A percentile compares a stretch with the other conserved stretches of the same genome.
Evolutionary conservation across 2,329 filamentous ascomycete genomes (phyloP).

Genomic region (Sphaerostilbella broomeana): DNA sequence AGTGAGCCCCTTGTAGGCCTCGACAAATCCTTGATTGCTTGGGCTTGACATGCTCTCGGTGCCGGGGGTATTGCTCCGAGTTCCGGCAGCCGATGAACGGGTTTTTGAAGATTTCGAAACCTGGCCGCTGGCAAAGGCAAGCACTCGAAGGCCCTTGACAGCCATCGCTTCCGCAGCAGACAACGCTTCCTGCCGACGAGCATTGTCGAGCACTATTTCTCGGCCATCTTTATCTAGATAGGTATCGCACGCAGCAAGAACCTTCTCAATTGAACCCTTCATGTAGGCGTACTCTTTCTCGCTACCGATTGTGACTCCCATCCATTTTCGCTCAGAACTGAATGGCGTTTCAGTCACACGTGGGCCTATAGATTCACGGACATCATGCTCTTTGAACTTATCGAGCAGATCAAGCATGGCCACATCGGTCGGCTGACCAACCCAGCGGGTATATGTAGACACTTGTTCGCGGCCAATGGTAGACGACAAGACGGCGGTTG

Average conservation of each 20-base stretch:
- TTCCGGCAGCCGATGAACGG: conserved; percentile 30
- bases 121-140: conserved; percentile 86
- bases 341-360: conserved; percentile 85
- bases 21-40: conserved; percentile 49
- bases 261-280: conserved; percentile 86
- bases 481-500: conserved; percentile 73
- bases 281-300: conserved; percentile 84
- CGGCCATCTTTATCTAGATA: conserved; percentile 82
- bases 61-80: conserved; percentile 49
- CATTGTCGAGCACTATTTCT: conserved; percentile 77
- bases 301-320: conserved; percentile 81
- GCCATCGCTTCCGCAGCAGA: conserved; percentile 83
- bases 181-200: conserved; percentile 65
- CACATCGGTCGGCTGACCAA: conserved; percentile 94
- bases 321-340: conserved; percentile 97
- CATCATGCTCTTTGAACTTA: conserved; percentile 83
- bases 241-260: conserved; percentile 81
- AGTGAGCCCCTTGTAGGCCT: conserved; percentile 72
- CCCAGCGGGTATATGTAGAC: conserved; percentile 75
- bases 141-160: conserved; percentile 77
- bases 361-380: conserved; percentile 76
- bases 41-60: conserved; percentile 33
- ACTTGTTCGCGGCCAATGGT: conserved; percentile 59
- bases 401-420: conserved; percentile 94
- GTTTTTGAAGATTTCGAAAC: conserved; percentile 43